These are phyloP conservation scores for Vigna angularis DNA, from an alignment of 306 rosid species.

Conservation along the genomic window DNA sequence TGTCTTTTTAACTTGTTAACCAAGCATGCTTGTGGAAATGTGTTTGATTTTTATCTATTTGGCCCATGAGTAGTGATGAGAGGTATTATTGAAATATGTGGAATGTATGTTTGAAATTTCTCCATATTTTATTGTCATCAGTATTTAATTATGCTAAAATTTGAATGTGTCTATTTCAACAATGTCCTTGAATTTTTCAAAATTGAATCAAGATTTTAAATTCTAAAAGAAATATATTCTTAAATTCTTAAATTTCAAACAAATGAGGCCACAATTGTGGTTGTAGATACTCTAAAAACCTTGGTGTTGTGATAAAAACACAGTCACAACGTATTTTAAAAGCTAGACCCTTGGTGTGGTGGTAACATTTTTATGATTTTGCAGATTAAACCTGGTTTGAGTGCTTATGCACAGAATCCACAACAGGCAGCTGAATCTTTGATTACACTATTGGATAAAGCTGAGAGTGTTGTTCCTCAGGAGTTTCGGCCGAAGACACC, in stretches of 20 bases:
- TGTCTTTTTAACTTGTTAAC: no score
- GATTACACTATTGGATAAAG: constrained; percentile 66
- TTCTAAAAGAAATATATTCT: background rate
- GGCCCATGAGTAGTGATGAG: no score
- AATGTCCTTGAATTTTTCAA: background rate
- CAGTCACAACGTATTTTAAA: background rate
- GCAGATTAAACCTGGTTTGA: constrained; percentile 75
- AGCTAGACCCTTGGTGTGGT: background rate
- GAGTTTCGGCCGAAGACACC: constrained; percentile 72
- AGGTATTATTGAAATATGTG: no score
- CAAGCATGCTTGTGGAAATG: no score
- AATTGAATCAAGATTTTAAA: background rate
- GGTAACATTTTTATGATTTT: constrained; percentile 17
- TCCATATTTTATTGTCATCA: no score
- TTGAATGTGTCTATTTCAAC: background rate
- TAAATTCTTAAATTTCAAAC: background rate
- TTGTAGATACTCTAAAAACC: background rate
- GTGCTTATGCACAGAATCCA: constrained; percentile 74
- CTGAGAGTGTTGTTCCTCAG: constrained; percentile 72
- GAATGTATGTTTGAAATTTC: no score
- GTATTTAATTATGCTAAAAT: no score
- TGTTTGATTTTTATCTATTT: no score
- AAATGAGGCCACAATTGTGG: background rate
- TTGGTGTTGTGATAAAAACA: background rate
- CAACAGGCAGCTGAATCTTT: constrained; percentile 73